Percentiles rank a stretch among this genome's conserved stretches.
Evolutionary conservation across 2,329 filamentous ascomycete genomes (phyloP).

Genomic region (Clarireedia paspali): DNA sequence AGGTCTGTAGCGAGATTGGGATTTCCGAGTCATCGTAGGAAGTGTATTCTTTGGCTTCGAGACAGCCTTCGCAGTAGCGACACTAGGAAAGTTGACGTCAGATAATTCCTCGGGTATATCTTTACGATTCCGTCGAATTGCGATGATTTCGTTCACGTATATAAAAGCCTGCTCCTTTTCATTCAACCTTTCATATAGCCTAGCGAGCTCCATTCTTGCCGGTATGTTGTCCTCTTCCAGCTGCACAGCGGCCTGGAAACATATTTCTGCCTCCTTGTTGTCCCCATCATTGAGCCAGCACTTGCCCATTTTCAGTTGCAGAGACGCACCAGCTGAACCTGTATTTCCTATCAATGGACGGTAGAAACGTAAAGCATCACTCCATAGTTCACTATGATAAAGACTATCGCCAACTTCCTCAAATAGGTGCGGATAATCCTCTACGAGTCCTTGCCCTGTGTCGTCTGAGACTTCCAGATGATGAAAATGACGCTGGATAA

Average conservation of each 20-base stretch:
- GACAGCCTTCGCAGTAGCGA: neutral
- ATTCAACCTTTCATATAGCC: slow-evolving; percentile 71
- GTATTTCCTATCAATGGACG: slow-evolving; percentile 43
- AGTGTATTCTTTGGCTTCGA: neutral
- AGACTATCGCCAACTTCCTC: slow-evolving; percentile 60
- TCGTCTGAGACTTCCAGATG: slow-evolving; percentile 58
- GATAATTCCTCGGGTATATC: slow-evolving; percentile 32
- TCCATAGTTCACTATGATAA: slow-evolving; percentile 39
- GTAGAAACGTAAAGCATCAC: slow-evolving; percentile 51
- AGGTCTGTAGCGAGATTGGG: slow-evolving; percentile 1
- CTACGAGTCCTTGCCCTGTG: slow-evolving; percentile 41
- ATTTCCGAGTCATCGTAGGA: neutral
- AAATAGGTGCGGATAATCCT: slow-evolving; percentile 71
- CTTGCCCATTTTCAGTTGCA: slow-evolving; percentile 38
- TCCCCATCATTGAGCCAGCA: slow-evolving; percentile 62
- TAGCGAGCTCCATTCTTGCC: slow-evolving; percentile 71
- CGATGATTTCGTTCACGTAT: slow-evolving; percentile 67
- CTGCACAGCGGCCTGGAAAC: slow-evolving; percentile 67
- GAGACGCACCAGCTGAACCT: slow-evolving; percentile 39
- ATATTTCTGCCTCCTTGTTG: slow-evolving; percentile 64
- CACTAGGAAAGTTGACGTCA: slow-evolving; percentile 8
- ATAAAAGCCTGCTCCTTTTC: slow-evolving; percentile 70
- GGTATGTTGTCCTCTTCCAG: slow-evolving; percentile 65
- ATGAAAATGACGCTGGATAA: slow-evolving; percentile 52
- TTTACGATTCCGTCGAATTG: slow-evolving; percentile 37